A percentile compares a stretch with the other conserved stretches of the same genome.
Conservation (phyloP, 495 filamentous ascomycete genomes). For the Rhypophila decipiens region DNA sequence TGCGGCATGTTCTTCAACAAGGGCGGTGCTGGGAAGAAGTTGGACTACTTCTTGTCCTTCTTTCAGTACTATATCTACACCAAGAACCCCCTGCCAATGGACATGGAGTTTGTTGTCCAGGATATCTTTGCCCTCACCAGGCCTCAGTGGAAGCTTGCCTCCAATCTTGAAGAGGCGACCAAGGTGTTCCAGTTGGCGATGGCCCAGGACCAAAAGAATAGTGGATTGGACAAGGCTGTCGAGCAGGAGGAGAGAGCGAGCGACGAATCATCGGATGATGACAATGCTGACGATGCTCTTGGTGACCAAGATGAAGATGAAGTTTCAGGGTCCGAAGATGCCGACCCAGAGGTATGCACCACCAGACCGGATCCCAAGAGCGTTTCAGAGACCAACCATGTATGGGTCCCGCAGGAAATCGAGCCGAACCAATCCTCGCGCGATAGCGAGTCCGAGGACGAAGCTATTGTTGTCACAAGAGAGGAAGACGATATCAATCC, state of each 20-base stretch:
- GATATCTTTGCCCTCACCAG: constrained; percentile 79
- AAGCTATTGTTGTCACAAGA: constrained; percentile 83
- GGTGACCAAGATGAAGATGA: constrained; percentile 33
- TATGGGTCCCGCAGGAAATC: constrained; percentile 30
- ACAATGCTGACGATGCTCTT: constrained; percentile 44
- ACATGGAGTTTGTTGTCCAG: constrained; percentile 93
- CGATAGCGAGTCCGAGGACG: constrained; percentile 63
- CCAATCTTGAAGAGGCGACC: constrained; percentile 74
- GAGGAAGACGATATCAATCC: constrained; percentile 89
- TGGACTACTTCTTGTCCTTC: constrained; percentile 97
- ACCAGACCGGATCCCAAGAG: too few species aligned
- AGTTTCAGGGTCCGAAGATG: constrained; percentile 43
- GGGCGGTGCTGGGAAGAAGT: constrained; percentile 88
- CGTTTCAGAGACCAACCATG: constrained; percentile 6
- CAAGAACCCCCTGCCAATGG: constrained; percentile 93
- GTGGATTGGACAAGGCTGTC: constrained; percentile 56
- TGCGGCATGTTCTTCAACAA: constrained; percentile 96
- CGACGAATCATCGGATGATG: constrained; percentile 58
- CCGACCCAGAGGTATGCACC: constrained; percentile 40
- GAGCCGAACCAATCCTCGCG: constrained; percentile 39
- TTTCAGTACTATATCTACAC: constrained; percentile 95
- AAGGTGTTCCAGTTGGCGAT: constrained; percentile 81
- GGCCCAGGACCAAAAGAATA: constrained; percentile 77
- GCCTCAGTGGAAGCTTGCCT: constrained; percentile 85
- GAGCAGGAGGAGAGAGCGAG: constrained; percentile 67